These are phyloP conservation scores for Skeletonema marinoi DNA, from an alignment of 108 stramenopile species.

Conservation along the genomic window DNA sequence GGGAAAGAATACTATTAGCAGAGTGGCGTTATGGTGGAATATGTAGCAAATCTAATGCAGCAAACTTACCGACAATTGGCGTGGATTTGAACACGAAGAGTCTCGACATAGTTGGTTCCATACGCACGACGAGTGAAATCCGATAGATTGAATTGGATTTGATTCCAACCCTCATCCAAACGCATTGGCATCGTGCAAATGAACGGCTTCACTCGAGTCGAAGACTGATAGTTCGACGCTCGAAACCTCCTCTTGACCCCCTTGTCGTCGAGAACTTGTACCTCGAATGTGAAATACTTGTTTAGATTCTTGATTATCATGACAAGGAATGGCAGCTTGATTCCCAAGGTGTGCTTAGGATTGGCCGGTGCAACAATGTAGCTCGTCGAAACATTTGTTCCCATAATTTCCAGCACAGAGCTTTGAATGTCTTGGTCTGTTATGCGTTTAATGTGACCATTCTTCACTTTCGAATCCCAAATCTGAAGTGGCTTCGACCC, in stretches of 20 bases:
- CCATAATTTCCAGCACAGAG: conserved; percentile 91
- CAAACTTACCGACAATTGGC: conserved; percentile 79
- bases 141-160: conserved; percentile 92
- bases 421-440: conserved; percentile 93
- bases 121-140: conserved; percentile 94
- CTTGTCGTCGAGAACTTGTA: conserved; percentile 93
- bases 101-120: conserved; percentile 94
- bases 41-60: not conserved
- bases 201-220: conserved; percentile 92
- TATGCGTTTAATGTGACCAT: conserved; percentile 94
- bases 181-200: conserved; percentile 97
- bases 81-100: conserved; percentile 91
- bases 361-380: conserved; percentile 92
- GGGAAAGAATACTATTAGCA: not conserved
- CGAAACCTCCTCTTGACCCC: conserved; percentile 86
- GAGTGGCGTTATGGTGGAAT: not conserved
- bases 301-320: conserved; percentile 95
- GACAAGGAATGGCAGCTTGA: conserved; percentile 92
- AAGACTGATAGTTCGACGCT: conserved; percentile 91
- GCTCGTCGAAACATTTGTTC: conserved; percentile 91
- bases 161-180: conserved; percentile 95
- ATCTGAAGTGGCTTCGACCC: conserved; percentile 92
- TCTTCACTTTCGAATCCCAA: conserved; percentile 87
- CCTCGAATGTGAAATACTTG: conserved; percentile 96
- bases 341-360: conserved; percentile 83